phyloP scores from a whole-genome alignment of 1,284 basidiomycete genomes.

The Fomitopsis schrenkii region DNA sequence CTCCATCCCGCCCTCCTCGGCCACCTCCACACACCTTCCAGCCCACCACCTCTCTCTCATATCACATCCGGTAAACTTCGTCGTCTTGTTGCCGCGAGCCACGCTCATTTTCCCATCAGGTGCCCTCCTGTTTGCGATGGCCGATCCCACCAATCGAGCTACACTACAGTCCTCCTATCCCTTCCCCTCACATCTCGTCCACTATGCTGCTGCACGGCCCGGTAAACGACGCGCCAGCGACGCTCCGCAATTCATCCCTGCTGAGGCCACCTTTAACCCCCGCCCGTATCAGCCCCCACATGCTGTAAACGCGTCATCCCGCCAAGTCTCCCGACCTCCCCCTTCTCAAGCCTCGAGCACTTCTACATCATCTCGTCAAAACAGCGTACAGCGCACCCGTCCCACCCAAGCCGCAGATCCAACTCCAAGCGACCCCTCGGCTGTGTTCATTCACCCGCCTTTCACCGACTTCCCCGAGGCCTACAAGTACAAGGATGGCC shows the following conservation, averaged over 20 bases:
- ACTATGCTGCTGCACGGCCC: slow-evolving; percentile 11
- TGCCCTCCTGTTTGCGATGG: slow-evolving; percentile 14
- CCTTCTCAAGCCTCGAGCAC: slow-evolving; percentile 16
- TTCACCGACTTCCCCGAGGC: slow-evolving; percentile 61
- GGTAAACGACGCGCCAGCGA: slow-evolving; percentile 50
- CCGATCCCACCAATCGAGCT: slow-evolving; percentile 15
- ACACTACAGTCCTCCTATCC: slow-evolving; percentile 17
- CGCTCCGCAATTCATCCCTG: slow-evolving; percentile 54
- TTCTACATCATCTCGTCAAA: slow-evolving; percentile 16
- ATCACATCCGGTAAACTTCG: background rate
- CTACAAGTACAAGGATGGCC: slow-evolving; percentile 56
- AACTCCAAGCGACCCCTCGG: slow-evolving; percentile 51
- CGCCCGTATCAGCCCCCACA: slow-evolving; percentile 47
- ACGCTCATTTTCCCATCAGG: background rate
- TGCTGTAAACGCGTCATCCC: background rate
- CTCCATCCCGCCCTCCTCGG: slow-evolving; percentile 1
- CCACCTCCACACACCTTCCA: background rate
- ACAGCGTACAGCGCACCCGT: slow-evolving; percentile 17
- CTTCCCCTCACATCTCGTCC: slow-evolving; percentile 9
- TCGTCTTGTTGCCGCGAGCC: background rate
- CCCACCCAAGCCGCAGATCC: slow-evolving; percentile 63
- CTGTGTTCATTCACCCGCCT: slow-evolving; percentile 67
- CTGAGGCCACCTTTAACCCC: slow-evolving; percentile 55
- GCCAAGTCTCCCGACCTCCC: slow-evolving; percentile 11
- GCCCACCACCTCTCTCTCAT: background rate